These are phyloP conservation scores for Fusarium liriodendri DNA, from an alignment of 2,329 filamentous ascomycete genomes.

Conservation along the genomic window DNA sequence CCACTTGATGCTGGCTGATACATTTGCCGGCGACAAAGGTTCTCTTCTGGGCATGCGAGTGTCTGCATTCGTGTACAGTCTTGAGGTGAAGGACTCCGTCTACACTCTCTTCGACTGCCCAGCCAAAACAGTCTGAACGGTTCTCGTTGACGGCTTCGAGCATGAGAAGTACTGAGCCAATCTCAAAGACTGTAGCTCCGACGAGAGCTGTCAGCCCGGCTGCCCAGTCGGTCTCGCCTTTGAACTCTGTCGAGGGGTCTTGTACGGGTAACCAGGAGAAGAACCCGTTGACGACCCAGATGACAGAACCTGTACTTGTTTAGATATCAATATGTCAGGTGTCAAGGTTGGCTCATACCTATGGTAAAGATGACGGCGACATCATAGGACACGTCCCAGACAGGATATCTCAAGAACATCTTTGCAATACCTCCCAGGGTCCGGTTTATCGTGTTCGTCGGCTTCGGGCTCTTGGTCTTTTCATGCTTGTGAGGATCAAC, in stretches of 20 bases:
- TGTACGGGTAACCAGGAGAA: slow-evolving; percentile 63
- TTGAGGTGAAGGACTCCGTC: slow-evolving; percentile 29
- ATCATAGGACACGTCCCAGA: slow-evolving; percentile 58
- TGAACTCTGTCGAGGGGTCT: slow-evolving; percentile 64
- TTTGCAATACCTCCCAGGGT: slow-evolving; percentile 46
- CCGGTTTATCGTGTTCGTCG: slow-evolving; percentile 44
- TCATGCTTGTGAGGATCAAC: slow-evolving; percentile 20
- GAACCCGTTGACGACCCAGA: slow-evolving; percentile 71
- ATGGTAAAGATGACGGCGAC: slow-evolving; percentile 55
- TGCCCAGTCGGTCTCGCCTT: slow-evolving; percentile 62
- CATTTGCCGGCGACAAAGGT: slow-evolving; percentile 31
- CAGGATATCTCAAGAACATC: slow-evolving; percentile 51
- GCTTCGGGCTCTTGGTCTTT: slow-evolving; percentile 33
- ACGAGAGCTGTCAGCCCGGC: slow-evolving; percentile 74
- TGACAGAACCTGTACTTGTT: slow-evolving; percentile 50
- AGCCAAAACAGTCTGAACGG: slow-evolving; percentile 73
- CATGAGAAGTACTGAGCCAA: slow-evolving; percentile 72
- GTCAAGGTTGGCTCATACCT: slow-evolving; percentile 34
- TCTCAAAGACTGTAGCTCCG: slow-evolving; percentile 75
- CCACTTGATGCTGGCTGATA: not conserved
- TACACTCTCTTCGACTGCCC: slow-evolving; percentile 64
- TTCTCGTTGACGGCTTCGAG: slow-evolving; percentile 78
- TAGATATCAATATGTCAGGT: not conserved
- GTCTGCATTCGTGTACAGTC: slow-evolving; percentile 35
- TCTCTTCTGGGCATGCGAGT: slow-evolving; percentile 42